Percentiles rank a stretch among this genome's conserved stretches.
phyloP scores from a whole-genome alignment of 345 rosid genomes.

The Populus pruinosa region DNA sequence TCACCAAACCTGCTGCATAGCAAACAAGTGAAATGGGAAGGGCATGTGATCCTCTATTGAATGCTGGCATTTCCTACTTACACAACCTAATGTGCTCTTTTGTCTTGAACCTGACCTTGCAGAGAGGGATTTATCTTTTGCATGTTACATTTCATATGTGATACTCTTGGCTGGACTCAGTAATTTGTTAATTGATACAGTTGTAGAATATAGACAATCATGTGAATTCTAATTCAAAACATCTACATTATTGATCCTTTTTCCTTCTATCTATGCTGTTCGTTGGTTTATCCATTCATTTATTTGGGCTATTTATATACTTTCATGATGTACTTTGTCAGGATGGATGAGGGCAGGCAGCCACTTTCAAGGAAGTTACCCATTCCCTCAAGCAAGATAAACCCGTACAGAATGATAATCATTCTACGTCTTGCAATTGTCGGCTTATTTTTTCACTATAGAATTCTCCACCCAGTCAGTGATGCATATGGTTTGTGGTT shows the following conservation, averaged over 20 bases:
- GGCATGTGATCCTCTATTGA: neutral
- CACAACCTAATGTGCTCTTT: neutral
- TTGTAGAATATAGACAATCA: neutral
- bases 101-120: neutral
- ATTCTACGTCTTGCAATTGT: slow-evolving; percentile 82
- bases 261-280: neutral
- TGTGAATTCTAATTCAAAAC: neutral
- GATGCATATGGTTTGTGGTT: slow-evolving; percentile 94
- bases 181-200: neutral
- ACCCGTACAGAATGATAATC: slow-evolving; percentile 83
- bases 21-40: too few species aligned
- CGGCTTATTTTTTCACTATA: slow-evolving; percentile 88
- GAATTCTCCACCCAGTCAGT: slow-evolving; percentile 84
- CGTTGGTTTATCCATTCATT: neutral
- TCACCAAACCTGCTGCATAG: too few species aligned
- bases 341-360: slow-evolving; percentile 99
- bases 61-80: neutral
- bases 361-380: slow-evolving; percentile 97
- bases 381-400: slow-evolving; percentile 91
- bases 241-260: neutral
- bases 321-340: slow-evolving; percentile 30
- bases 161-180: neutral
- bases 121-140: neutral
- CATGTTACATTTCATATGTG: neutral
- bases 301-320: slow-evolving; percentile 9